Conservation (phyloP, 768 basidiomycete species). For the Lactarius deliciosus region DNA sequence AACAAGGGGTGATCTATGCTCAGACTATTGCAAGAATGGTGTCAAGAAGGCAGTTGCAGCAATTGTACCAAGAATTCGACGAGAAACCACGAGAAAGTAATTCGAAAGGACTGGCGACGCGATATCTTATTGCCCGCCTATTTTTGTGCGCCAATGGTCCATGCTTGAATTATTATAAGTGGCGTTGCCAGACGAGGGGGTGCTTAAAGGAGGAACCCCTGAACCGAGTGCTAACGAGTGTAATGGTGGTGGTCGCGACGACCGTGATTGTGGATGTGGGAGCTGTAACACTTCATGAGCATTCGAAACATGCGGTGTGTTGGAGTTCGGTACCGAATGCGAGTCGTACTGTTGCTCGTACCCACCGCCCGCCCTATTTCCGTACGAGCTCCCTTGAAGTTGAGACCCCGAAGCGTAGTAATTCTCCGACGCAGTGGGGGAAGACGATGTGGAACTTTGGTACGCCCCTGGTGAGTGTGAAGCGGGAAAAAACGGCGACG, state of each 20-base stretch:
- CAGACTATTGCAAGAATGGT: constrained; percentile 15
- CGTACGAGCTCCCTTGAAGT: constrained; percentile 22
- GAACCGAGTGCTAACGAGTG: constrained; percentile 19
- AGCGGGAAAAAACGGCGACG: constrained; percentile 29
- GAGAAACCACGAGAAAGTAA: constrained; percentile 1
- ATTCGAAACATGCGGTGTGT: constrained; percentile 2
- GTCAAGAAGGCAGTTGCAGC: constrained; percentile 16
- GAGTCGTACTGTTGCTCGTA: constrained; percentile 24
- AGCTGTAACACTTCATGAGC: constrained; percentile 23
- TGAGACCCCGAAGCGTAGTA: constrained; percentile 26
- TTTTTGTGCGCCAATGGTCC: constrained; percentile 26
- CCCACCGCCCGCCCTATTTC: constrained; percentile 21
- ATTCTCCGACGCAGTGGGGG: constrained; percentile 23
- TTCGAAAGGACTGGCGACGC: not conserved
- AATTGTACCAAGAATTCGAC: constrained; percentile 18
- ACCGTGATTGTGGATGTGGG: constrained; percentile 19
- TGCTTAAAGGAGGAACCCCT: constrained; percentile 15
- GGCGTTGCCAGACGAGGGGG: constrained; percentile 7
- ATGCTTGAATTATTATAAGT: constrained; percentile 18
- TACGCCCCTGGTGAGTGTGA: constrained; percentile 26
- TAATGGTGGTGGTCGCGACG: constrained; percentile 16
- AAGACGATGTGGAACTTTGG: constrained; percentile 24
- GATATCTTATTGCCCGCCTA: constrained; percentile 18
- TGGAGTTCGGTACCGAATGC: constrained; percentile 22
- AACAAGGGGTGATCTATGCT: constrained; percentile 14